phyloP scores from a whole-genome alignment of 352 stramenopile genomes.

The Globisporangium cederbergense region DNA sequence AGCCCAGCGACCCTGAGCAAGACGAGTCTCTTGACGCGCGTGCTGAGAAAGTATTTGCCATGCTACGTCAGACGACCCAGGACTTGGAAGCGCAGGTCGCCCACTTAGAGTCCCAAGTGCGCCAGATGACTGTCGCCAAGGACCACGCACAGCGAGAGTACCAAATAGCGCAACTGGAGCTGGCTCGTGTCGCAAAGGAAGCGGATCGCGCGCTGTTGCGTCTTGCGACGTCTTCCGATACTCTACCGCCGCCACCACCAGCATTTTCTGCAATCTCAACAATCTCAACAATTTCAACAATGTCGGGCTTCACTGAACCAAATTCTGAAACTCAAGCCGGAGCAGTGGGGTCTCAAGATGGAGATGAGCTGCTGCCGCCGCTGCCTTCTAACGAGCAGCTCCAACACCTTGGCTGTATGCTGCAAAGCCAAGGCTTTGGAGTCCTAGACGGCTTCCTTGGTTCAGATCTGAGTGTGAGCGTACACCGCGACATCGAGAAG shows the following conservation, averaged over 20 bases:
- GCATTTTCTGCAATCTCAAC: not conserved
- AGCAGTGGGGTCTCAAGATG: not conserved
- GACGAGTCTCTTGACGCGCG: slow-evolving; percentile 17
- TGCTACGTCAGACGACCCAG: slow-evolving; percentile 23
- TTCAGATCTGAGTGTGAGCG: slow-evolving; percentile 5
- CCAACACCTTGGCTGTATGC: slow-evolving; percentile 4
- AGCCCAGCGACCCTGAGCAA: not conserved
- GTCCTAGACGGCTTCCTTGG: slow-evolving; percentile 38
- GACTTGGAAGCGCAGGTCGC: slow-evolving; percentile 28
- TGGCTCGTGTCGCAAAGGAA: slow-evolving; percentile 27
- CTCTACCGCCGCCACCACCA: slow-evolving; percentile 6
- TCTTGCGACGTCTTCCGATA: slow-evolving; percentile 20
- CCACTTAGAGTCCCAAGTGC: slow-evolving; percentile 25
- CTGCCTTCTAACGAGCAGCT: slow-evolving; percentile 22
- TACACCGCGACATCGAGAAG: slow-evolving; percentile 20
- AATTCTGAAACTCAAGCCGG: not conserved
- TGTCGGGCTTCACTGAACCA: not conserved
- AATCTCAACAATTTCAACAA: not conserved
- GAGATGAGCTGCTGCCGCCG: slow-evolving; percentile 23
- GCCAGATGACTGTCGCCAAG: slow-evolving; percentile 19
- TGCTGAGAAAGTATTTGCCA: slow-evolving; percentile 26
- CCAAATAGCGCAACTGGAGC: slow-evolving; percentile 20
- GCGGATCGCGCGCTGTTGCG: slow-evolving; percentile 33
- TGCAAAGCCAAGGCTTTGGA: slow-evolving; percentile 25
- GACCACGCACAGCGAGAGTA: slow-evolving; percentile 27